Conservation (phyloP, 768 basidiomycete genomes). For the Agaricus subrufescens region DNA sequence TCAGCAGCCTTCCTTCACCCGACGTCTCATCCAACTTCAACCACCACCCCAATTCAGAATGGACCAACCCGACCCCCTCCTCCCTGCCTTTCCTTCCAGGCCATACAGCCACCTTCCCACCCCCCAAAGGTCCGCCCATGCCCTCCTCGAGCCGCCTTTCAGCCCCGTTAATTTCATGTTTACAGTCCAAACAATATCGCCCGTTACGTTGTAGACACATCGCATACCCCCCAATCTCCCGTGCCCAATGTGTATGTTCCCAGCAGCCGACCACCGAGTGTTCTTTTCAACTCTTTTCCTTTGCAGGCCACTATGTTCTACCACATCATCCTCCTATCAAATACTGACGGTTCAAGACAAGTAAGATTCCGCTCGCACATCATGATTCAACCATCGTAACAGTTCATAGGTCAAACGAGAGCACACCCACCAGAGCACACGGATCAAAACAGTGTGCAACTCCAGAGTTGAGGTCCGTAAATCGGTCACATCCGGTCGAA, state of each 20-base stretch:
- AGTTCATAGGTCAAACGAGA: constrained; percentile 16
- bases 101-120: constrained; percentile 31
- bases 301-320: background rate
- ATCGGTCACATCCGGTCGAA: background rate
- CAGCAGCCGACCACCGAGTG: background rate
- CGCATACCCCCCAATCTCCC: constrained; percentile 13
- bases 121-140: constrained; percentile 25
- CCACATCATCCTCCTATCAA: constrained; percentile 7
- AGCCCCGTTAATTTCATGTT: constrained; percentile 6
- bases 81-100: constrained; percentile 19
- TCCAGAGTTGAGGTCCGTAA: constrained; percentile 42
- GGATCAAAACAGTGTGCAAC: constrained; percentile 35
- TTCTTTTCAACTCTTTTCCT: background rate
- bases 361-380: constrained; percentile 12
- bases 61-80: constrained; percentile 12
- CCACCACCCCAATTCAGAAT: constrained; percentile 11
- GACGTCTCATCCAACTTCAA: background rate
- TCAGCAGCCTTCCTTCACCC: background rate
- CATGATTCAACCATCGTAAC: background rate
- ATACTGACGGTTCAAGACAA: constrained; percentile 10
- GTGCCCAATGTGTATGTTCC: constrained; percentile 8
- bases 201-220: constrained; percentile 8
- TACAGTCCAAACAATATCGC: constrained; percentile 14
- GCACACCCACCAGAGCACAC: constrained; percentile 13
- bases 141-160: background rate